These are phyloP conservation scores for Hypoxylon lenormandii DNA, from an alignment of 495 filamentous ascomycete species.

Conservation along the genomic window DNA sequence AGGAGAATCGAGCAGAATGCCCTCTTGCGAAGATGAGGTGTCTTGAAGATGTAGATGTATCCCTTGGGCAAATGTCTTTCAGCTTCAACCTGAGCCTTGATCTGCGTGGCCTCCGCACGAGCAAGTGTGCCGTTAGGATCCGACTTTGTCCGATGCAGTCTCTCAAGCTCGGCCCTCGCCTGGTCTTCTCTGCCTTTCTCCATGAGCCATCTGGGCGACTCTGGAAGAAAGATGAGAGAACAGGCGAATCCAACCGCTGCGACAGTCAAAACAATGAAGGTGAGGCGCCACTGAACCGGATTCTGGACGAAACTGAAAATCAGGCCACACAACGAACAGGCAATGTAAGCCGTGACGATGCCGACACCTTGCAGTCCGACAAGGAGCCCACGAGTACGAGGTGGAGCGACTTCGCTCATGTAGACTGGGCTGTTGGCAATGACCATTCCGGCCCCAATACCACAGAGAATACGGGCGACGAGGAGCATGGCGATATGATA, in stretches of 20 bases:
- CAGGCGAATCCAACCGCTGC: slow-evolving; percentile 2
- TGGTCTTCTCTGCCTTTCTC: slow-evolving; percentile 9
- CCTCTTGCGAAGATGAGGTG: slow-evolving; percentile 12
- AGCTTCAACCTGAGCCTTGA: slow-evolving; percentile 27
- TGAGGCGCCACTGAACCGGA: slow-evolving; percentile 14
- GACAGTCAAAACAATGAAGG: slow-evolving; percentile 10
- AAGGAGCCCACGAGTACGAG: slow-evolving; percentile 43
- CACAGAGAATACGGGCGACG: slow-evolving; percentile 39
- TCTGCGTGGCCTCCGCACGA: slow-evolving; percentile 22
- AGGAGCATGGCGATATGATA: slow-evolving; percentile 43
- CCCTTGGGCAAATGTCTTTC: slow-evolving; percentile 22
- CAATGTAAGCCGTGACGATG: slow-evolving; percentile 13
- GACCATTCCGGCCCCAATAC: slow-evolving; percentile 46
- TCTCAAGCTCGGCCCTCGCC: slow-evolving; percentile 20
- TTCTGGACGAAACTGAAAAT: slow-evolving; percentile 14
- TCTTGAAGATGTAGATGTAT: slow-evolving; percentile 13
- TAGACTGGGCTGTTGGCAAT: slow-evolving; percentile 48
- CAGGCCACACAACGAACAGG: slow-evolving; percentile 5
- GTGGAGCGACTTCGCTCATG: slow-evolving; percentile 50
- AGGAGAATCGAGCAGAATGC: slow-evolving; percentile 11
- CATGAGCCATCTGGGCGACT: slow-evolving; percentile 17
- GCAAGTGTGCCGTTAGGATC: slow-evolving; percentile 24
- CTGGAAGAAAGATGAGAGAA: slow-evolving; percentile 1
- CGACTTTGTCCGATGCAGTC: slow-evolving; percentile 21
- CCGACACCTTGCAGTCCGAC: slow-evolving; percentile 35